Conservation (phyloP, 139 green algal genomes). For the Picochlorum sp. region DNA sequence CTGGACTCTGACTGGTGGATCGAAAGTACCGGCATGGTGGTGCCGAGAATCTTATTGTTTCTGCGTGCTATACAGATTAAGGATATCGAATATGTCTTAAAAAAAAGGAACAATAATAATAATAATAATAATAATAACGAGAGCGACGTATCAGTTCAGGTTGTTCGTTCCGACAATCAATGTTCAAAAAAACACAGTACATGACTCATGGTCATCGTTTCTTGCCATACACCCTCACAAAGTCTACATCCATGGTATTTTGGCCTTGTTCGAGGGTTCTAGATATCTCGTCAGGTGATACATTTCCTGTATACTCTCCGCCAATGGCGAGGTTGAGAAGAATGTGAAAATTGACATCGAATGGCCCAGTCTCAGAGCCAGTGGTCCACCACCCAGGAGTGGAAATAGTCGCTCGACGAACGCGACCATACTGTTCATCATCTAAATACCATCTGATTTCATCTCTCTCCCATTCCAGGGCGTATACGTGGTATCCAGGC, state of each 20-base stretch:
- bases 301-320: conserved; percentile 12
- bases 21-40: no score
- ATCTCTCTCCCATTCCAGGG: conserved; percentile 20
- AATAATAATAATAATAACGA: no score
- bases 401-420: conserved; percentile 3
- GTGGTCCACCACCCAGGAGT: conserved; percentile 11
- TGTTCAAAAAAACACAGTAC: neutral
- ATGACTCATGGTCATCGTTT: neutral
- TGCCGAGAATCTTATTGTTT: no score
- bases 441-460: conserved; percentile 35
- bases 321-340: conserved; percentile 47
- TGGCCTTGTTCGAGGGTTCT: neutral
- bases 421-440: conserved; percentile 7
- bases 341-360: conserved; percentile 37
- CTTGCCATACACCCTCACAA: conserved; percentile 27
- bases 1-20: no score
- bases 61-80: no score
- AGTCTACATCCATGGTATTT: conserved; percentile 30
- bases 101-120: no score
- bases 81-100: no score
- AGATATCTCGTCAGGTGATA: neutral
- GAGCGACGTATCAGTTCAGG: no score
- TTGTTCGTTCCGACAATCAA: neutral
- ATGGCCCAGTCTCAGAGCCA: conserved; percentile 19
- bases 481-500: conserved; percentile 25